Percentiles rank a stretch among this genome's conserved stretches.
phyloP scores from a whole-genome alignment of 1,284 basidiomycete species.

The Hemileia vastatrix region DNA sequence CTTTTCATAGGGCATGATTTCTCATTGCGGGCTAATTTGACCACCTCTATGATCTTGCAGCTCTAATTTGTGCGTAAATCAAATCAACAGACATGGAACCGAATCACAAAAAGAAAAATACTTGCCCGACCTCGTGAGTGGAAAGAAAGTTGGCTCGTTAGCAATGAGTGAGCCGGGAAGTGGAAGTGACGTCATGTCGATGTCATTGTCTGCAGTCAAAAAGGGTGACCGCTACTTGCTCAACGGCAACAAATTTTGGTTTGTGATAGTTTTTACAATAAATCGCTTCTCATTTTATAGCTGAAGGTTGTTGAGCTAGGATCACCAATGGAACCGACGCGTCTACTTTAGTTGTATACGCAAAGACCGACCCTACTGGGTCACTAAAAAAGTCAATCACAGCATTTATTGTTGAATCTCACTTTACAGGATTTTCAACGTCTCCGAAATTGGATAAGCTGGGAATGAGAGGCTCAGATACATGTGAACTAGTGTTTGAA shows the following conservation, averaged over 20 bases:
- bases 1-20: no score
- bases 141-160: constrained; percentile 72
- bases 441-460: constrained; percentile 88
- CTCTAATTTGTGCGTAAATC: constrained; percentile 73
- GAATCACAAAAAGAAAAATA: constrained; percentile 75
- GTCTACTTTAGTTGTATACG: constrained; percentile 83
- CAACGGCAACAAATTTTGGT: constrained; percentile 91
- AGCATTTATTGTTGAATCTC: constrained; percentile 77
- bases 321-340: constrained; percentile 90
- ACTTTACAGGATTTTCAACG: constrained; percentile 72
- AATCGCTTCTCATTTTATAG: not conserved
- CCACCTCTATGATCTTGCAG: not conserved
- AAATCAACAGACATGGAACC: constrained; percentile 79
- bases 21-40: no score
- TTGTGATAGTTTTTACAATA: constrained; percentile 32
- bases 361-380: constrained; percentile 65
- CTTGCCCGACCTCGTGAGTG: constrained; percentile 69
- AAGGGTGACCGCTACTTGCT: constrained; percentile 64
- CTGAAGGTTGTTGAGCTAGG: constrained; percentile 49
- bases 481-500: constrained; percentile 86
- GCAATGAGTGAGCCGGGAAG: constrained; percentile 89
- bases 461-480: constrained; percentile 91
- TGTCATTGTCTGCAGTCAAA: constrained; percentile 70
- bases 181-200: constrained; percentile 86
- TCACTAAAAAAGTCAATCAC: constrained; percentile 80